phyloP scores from a whole-genome alignment of 2,329 filamentous ascomycete species.

The Cordyceps fumosorosea region DNA sequence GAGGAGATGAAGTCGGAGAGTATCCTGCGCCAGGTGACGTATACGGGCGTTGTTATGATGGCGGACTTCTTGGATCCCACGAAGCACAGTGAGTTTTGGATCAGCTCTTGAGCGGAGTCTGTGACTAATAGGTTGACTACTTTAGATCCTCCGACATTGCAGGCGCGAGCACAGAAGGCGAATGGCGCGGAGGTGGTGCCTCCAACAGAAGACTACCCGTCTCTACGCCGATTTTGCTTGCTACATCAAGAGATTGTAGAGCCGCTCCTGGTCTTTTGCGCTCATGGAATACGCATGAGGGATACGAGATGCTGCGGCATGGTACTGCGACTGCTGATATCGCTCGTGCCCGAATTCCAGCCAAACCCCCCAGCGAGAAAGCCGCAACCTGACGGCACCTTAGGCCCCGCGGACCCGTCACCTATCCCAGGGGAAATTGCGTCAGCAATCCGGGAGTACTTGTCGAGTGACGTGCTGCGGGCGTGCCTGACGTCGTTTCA shows the following conservation, averaged over 20 bases:
- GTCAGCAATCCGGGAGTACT: conserved; percentile 75
- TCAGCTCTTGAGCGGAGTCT: background rate
- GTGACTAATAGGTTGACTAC: background rate
- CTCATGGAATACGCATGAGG: conserved; percentile 80
- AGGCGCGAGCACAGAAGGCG: conserved; percentile 19
- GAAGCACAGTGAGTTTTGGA: conserved; percentile 47
- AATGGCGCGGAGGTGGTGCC: conserved; percentile 15
- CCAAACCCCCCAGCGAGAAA: conserved; percentile 23
- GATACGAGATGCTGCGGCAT: conserved; percentile 84
- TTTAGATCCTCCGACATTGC: conserved; percentile 27
- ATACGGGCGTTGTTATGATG: conserved; percentile 86
- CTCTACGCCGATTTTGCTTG: conserved; percentile 77
- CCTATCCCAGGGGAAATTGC: conserved; percentile 47
- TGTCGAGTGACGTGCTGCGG: conserved; percentile 80
- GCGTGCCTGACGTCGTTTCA: conserved; percentile 86
- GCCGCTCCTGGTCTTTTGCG: conserved; percentile 85
- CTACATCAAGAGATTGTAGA: conserved; percentile 73
- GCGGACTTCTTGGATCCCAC: conserved; percentile 79
- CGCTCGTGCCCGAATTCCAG: conserved; percentile 72
- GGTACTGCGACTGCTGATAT: conserved; percentile 79
- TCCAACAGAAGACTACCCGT: conserved; percentile 39
- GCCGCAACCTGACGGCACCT: conserved; percentile 12
- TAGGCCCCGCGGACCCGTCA: conserved; percentile 29
- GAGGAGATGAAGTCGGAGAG: conserved; percentile 99
- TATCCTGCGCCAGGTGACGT: conserved; percentile 85